These are phyloP conservation scores for Lachancea sp. DNA, from an alignment of 805 yeast genomes.

Conservation along the genomic window DNA sequence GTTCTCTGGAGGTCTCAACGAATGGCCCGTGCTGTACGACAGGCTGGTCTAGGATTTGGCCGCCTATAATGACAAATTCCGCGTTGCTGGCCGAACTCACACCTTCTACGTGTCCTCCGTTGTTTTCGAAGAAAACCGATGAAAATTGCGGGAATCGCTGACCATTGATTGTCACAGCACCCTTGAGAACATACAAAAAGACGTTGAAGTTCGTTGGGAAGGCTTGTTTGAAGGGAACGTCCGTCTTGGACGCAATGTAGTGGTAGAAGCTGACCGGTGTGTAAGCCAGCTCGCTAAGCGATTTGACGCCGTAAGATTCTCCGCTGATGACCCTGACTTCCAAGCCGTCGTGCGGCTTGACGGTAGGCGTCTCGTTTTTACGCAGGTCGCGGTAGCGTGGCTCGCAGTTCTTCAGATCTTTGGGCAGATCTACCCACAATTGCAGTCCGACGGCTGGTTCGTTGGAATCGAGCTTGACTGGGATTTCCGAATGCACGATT, in stretches of 20 bases:
- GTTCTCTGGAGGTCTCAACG: conserved; percentile 64
- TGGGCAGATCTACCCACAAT: conserved; percentile 83
- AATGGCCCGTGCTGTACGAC: conserved; percentile 89
- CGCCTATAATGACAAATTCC: conserved; percentile 70
- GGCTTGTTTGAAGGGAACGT: conserved; percentile 48
- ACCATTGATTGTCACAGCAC: conserved; percentile 46
- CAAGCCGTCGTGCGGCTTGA: conserved; percentile 57
- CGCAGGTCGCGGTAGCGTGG: conserved; percentile 78
- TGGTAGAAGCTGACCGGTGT: conserved; percentile 76
- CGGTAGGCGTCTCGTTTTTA: conserved; percentile 64
- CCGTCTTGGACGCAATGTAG: conserved; percentile 58
- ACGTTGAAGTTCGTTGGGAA: conserved; percentile 58
- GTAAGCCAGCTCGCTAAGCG: conserved; percentile 67
- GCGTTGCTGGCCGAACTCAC: conserved; percentile 42
- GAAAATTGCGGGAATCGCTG: conserved; percentile 40
- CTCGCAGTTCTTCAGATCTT: conserved; percentile 48
- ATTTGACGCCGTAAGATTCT: conserved; percentile 64
- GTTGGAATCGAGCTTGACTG: conserved; percentile 46
- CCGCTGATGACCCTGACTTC: conserved; percentile 66
- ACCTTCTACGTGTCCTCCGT: conserved; percentile 59
- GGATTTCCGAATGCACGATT: conserved; percentile 82
- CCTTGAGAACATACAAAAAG: conserved; percentile 62
- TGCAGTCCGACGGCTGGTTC: conserved; percentile 65
- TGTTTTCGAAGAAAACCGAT: conserved; percentile 58
- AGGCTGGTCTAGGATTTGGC: conserved; percentile 64